Evolutionary conservation across 352 stramenopile genomes (phyloP).

Genomic region (Phytophthora tubulina): DNA sequence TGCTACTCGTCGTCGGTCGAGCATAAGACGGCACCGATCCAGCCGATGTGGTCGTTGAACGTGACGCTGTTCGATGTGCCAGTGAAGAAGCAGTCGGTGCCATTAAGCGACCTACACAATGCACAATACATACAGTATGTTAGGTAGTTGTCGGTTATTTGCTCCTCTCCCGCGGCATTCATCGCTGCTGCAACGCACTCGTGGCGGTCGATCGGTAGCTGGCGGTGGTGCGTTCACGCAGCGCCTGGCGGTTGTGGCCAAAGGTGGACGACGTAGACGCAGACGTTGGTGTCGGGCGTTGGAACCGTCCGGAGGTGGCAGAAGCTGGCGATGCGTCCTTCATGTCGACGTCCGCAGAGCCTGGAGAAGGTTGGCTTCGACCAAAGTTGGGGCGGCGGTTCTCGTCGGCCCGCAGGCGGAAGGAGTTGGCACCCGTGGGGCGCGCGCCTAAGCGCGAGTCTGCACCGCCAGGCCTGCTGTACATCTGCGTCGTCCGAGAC

Average conservation of each 20-base stretch:
- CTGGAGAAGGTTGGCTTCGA: constrained; percentile 12
- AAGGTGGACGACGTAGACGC: constrained; percentile 10
- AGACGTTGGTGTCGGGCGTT: constrained; percentile 18
- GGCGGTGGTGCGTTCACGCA: constrained; percentile 27
- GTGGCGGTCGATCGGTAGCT: constrained; percentile 26
- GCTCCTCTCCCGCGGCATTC: constrained; percentile 7
- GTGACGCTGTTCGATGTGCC: constrained; percentile 32
- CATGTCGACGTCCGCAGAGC: constrained; percentile 44
- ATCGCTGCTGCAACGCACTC: constrained; percentile 28
- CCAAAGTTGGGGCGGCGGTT: constrained; percentile 45
- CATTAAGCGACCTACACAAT: constrained; percentile 36
- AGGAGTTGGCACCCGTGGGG: constrained; percentile 32
- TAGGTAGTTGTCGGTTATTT: constrained; percentile 14
- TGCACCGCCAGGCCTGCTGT: constrained; percentile 16
- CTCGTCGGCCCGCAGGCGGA: constrained; percentile 43
- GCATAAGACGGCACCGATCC: constrained; percentile 38
- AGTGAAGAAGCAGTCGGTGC: constrained; percentile 42
- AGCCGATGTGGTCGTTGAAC: constrained; percentile 5
- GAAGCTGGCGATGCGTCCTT: constrained; percentile 39
- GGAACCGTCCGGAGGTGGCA: constrained; percentile 21
- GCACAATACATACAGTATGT: constrained; percentile 14
- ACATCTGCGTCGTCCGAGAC: constrained; percentile 22
- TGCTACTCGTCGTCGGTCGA: constrained; percentile 40
- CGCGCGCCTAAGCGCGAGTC: constrained; percentile 30
- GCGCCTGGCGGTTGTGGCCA: constrained; percentile 18